Base-by-base conservation (phyloP, 106 monocot species). In the Allium sativum region DNA sequence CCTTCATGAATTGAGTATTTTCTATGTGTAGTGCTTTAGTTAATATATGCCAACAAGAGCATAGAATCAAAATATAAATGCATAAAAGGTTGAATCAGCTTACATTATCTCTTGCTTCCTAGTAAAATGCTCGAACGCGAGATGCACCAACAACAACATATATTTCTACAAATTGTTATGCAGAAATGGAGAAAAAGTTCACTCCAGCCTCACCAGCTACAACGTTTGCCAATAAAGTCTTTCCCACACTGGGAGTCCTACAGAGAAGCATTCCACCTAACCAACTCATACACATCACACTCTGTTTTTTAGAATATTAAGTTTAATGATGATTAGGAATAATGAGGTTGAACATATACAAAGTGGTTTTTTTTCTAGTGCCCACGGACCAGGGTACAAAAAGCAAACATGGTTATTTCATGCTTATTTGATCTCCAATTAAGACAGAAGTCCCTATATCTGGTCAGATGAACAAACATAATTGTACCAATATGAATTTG, bases 91-190 rank as follows among this genome's bases (percentile, higher is more conserved):
- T 8, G 17, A n/a, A 62, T 21, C 8, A 40, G 50, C 86, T 80
- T 76, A 91, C 91, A 76, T 91, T 91, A 50, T 91, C 91, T 66
- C 68, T 86, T 68, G 91, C 91, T 74, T 91, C 91, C 68, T 91
- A 83, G 63, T 91, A 91, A 56, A 91, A 81, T 73, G 86, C 86
- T 68, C 91, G 80, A 21, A 91, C 91, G 71, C 91, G 91, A 64
- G 91, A 91, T 56, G 91, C 91, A 73, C 91, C 91, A 71, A 91
- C 91, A 68, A 86, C 91, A 66, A 91, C 91, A 72, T 91, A 91
- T 73, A 91, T 91, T 76, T 91, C 91, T 22, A 91, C 91, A 83
- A 91, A 91, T 46, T 91, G 91, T 13, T 86, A 91, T 41, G 91
- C 91, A 67, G 91, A 91, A 73, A 91, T 91, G 18, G 91, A 91